phyloP scores from a whole-genome alignment of 1,284 basidiomycete genomes.

The Marasmius sp. region DNA sequence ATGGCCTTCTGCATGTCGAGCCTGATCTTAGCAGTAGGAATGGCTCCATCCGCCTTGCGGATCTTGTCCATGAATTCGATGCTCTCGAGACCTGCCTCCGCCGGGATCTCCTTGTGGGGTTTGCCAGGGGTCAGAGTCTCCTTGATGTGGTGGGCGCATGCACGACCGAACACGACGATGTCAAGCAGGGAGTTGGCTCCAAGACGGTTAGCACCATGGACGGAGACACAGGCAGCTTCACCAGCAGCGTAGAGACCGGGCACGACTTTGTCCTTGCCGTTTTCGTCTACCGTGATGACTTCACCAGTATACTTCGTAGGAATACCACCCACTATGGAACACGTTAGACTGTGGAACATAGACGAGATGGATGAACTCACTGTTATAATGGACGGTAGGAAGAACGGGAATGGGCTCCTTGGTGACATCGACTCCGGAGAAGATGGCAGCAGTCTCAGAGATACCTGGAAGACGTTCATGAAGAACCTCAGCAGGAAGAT shows the following conservation, averaged over 20 bases:
- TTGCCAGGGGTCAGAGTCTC: conserved; percentile 89
- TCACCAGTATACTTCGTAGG: conserved; percentile 99
- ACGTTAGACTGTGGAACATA: conserved; percentile 18
- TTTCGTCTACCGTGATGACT: conserved; percentile 83
- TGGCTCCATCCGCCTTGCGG: conserved; percentile 78
- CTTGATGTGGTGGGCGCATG: conserved; percentile 96
- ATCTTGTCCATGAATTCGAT: conserved; percentile 92
- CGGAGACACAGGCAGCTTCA: conserved; percentile 98
- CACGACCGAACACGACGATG: conserved; percentile 99
- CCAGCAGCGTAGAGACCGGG: conserved; percentile 98
- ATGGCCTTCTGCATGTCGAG: conserved; percentile 99
- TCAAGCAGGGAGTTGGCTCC: conserved; percentile 99
- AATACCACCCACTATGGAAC: conserved; percentile 90
- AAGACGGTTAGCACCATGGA: conserved; percentile 99
- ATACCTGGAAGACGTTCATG: conserved; percentile 99
- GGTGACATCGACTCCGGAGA: conserved; percentile 98
- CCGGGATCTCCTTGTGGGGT: conserved; percentile 88
- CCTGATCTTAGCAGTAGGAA: conserved; percentile 89
- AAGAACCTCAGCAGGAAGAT: conserved; percentile 93
- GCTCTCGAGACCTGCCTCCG: conserved; percentile 84
- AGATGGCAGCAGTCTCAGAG: conserved; percentile 99
- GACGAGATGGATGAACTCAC: conserved; percentile 44
- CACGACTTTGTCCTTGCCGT: conserved; percentile 93
- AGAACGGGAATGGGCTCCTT: conserved; percentile 99
- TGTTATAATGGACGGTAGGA: conserved; percentile 96